phyloP scores from a whole-genome alignment of 2,329 filamentous ascomycete species.

The Pleochaeta shiraiana region DNA sequence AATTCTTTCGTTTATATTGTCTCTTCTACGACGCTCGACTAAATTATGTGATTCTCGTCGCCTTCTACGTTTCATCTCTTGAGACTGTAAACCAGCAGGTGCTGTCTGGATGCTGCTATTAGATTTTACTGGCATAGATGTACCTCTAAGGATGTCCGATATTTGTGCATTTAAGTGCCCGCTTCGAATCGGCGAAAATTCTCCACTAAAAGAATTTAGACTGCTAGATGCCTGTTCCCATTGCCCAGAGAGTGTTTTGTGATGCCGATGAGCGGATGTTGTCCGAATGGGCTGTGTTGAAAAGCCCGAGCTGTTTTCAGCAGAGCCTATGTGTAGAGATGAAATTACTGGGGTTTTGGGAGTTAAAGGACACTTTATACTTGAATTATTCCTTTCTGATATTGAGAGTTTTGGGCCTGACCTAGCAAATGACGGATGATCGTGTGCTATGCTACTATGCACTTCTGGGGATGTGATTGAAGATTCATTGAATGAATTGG shows the following conservation, averaged over 20 bases:
- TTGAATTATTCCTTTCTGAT: slow-evolving; percentile 48
- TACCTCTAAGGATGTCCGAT: slow-evolving; percentile 72
- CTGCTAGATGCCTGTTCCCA: slow-evolving; percentile 80
- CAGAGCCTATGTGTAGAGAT: slow-evolving; percentile 41
- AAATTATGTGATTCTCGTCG: slow-evolving; percentile 90
- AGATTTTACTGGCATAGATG: slow-evolving; percentile 79
- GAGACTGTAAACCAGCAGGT: slow-evolving; percentile 36
- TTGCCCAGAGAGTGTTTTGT: slow-evolving; percentile 69
- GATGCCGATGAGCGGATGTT: slow-evolving; percentile 38
- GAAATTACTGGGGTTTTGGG: slow-evolving; percentile 63
- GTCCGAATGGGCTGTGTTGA: slow-evolving; percentile 59
- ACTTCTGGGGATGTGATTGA: slow-evolving; percentile 28
- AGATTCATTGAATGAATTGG: slow-evolving; percentile 28
- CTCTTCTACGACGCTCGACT: slow-evolving; percentile 79
- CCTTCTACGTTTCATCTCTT: slow-evolving; percentile 83
- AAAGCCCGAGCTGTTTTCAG: slow-evolving; percentile 42
- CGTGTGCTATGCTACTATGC: slow-evolving; percentile 25
- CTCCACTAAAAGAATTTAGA: slow-evolving; percentile 70
- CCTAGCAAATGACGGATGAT: slow-evolving; percentile 26
- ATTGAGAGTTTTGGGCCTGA: slow-evolving; percentile 36
- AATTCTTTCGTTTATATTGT: slow-evolving; percentile 98
- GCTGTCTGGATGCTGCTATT: slow-evolving; percentile 20
- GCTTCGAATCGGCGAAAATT: slow-evolving; percentile 56
- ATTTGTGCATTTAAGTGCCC: slow-evolving; percentile 51
- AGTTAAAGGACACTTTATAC: slow-evolving; percentile 59